phyloP scores from a whole-genome alignment of 495 filamentous ascomycete genomes.

The Penicillium salamii region DNA sequence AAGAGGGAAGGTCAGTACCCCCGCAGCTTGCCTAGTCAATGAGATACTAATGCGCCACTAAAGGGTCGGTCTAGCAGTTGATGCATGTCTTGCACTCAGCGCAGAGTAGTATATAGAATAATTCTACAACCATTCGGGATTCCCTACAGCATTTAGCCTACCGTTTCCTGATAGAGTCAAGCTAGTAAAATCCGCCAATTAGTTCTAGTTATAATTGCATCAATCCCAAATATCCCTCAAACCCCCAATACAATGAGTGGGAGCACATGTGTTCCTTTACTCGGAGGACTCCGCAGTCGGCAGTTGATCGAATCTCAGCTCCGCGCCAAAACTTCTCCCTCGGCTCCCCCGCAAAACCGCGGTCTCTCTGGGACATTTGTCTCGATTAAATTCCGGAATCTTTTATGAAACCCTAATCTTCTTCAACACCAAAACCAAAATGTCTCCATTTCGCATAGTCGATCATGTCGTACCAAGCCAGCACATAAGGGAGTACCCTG shows the following conservation, averaged over 20 bases:
- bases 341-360: slow-evolving; percentile 9
- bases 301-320: slow-evolving; percentile 2
- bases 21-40: background rate
- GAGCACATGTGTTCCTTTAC: no score
- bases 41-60: slow-evolving; percentile 7
- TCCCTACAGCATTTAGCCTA: background rate
- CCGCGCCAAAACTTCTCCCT: background rate
- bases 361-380: slow-evolving; percentile 4
- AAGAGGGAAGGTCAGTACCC: slow-evolving; percentile 77
- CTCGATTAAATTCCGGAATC: background rate
- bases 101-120: slow-evolving; percentile 37
- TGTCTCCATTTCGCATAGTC: slow-evolving; percentile 48
- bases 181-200: no score
- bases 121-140: slow-evolving; percentile 1
- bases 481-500: slow-evolving; percentile 72
- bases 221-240: no score
- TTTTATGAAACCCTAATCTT: background rate
- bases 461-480: slow-evolving; percentile 63
- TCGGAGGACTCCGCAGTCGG: background rate
- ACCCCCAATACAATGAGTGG: no score
- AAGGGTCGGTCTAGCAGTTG: slow-evolving; percentile 86
- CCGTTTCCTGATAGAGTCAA: no score
- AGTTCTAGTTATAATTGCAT: no score
- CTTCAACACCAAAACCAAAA: slow-evolving; percentile 5
- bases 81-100: slow-evolving; percentile 83